Base-by-base conservation (phyloP, 805 yeast genomes). In the Pichia pseudocactophila region DNA sequence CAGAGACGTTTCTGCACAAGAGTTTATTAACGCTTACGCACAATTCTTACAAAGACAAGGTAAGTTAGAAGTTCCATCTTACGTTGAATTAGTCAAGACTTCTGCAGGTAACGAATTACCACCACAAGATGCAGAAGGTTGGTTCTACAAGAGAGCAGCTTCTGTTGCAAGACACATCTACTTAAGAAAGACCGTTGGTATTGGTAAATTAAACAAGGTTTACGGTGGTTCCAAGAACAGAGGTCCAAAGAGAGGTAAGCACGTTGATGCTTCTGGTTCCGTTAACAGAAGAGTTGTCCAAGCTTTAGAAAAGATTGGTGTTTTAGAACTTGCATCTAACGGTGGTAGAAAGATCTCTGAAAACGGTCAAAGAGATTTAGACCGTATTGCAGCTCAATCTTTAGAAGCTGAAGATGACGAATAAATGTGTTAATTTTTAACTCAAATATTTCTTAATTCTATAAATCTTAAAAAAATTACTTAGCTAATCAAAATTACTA, bases 1-100 rank as follows among this genome's bases (percentile, higher is more conserved):
- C 64, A 88, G 96, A 84, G 98, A 92, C 97, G 98, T 92, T 76
- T 96, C 97, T 76, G 98, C 98, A 74, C 97, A 92, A 84, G 94
- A 86, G 59, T 92, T 92, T 79, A 90, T 92, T 75, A 88, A 87
- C 80, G 96, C 97, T 75, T 92, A 92, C 81, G 97, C 98, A 66
- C 85, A 85, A 70, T 92, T 92, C 86, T 85, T 92, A 76, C 97
- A 92, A 80, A 88, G 97, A 76, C 98, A 94, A 80, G 98, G 97
- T 81, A 89, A 88, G 76, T 82, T 92, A 69, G 97, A 90, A 72
- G 92, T 92, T 65, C 98, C 98, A 78, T 96, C 96, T 72, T 92
- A 89, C 84, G 97, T 92, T 71, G 98, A 92, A 79, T 74, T 90
- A 63, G 98, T 92, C 77, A 92, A 92, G 88, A 92, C 98, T 71